A percentile compares a stretch with the other conserved stretches of the same genome.
Conservation (phyloP, 306 rosid genomes). For the Castanea crenata region DNA sequence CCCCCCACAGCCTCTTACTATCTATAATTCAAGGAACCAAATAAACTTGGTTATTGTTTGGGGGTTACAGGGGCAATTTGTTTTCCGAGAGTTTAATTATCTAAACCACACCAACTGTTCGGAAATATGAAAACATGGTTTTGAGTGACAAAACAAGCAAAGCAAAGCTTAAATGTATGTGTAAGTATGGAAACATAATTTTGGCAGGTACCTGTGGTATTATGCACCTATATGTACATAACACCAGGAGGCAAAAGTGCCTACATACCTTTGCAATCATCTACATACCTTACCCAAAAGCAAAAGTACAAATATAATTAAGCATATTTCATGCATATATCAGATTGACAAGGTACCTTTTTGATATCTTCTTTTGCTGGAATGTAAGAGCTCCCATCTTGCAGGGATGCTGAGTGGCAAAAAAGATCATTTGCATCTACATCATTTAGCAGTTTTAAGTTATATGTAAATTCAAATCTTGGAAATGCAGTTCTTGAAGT, state of each 20-base stretch:
- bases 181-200: no score
- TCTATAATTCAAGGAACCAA: constrained; percentile 34
- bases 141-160: not conserved
- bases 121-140: not conserved
- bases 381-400: constrained; percentile 16
- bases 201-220: no score
- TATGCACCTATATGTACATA: no score
- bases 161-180: not conserved
- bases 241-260: no score
- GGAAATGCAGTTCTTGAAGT: constrained; percentile 52
- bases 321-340: not conserved
- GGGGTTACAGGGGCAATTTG: not conserved
- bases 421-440: constrained; percentile 41
- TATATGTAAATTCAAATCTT: constrained; percentile 22
- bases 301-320: not conserved
- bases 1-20: constrained; percentile 45
- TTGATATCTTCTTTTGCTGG: constrained; percentile 27
- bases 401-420: constrained; percentile 40
- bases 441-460: constrained; percentile 32
- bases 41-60: not conserved
- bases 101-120: not conserved
- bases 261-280: no score
- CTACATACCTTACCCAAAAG: not conserved
- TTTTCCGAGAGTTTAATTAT: not conserved
- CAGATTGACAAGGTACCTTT: constrained; percentile 35